Conservation (phyloP, 1,139 yeast genomes). For the Sugiyamaella xylanicola region DNA sequence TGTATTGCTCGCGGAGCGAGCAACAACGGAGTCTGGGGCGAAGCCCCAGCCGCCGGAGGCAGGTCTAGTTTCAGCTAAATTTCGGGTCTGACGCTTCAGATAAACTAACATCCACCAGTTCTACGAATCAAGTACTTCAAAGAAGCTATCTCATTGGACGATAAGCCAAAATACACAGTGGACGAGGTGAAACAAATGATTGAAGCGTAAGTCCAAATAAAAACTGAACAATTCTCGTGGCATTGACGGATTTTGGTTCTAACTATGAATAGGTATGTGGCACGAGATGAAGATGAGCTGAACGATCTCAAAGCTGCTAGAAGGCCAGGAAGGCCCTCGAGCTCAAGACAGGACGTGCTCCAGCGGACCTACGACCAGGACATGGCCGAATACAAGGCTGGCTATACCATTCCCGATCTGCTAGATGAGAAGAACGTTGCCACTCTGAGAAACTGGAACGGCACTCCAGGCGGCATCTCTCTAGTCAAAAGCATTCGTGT, state of each 20-base stretch:
- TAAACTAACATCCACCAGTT: slow-evolving; percentile 5
- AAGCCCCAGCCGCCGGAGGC: too few relatives aligned
- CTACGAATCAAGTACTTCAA: slow-evolving; percentile 63
- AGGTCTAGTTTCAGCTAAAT: too few relatives aligned
- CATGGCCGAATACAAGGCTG: slow-evolving; percentile 61
- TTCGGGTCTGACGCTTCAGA: background rate
- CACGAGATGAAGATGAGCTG: slow-evolving; percentile 65
- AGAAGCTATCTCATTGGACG: slow-evolving; percentile 54
- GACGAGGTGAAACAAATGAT: slow-evolving; percentile 65
- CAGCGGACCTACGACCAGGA: slow-evolving; percentile 67
- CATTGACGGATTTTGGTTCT: slow-evolving; percentile 1
- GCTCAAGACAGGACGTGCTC: slow-evolving; percentile 65
- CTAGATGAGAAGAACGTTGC: slow-evolving; percentile 61
- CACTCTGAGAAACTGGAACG: slow-evolving; percentile 72
- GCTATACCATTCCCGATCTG: slow-evolving; percentile 74
- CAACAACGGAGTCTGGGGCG: too few relatives aligned
- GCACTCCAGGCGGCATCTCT: slow-evolving; percentile 77
- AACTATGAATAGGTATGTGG: slow-evolving; percentile 13
- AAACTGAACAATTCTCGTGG: background rate
- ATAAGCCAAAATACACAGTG: slow-evolving; percentile 49
- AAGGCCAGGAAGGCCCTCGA: slow-evolving; percentile 86
- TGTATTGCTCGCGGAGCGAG: too few relatives aligned
- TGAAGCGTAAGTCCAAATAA: slow-evolving; percentile 43
- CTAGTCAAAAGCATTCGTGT: slow-evolving; percentile 51
- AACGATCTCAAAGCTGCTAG: slow-evolving; percentile 58